A percentile compares a stretch with the other conserved stretches of the same genome.
Conservation (phyloP, 305 asterid species). For the Solanum hybrid region DNA sequence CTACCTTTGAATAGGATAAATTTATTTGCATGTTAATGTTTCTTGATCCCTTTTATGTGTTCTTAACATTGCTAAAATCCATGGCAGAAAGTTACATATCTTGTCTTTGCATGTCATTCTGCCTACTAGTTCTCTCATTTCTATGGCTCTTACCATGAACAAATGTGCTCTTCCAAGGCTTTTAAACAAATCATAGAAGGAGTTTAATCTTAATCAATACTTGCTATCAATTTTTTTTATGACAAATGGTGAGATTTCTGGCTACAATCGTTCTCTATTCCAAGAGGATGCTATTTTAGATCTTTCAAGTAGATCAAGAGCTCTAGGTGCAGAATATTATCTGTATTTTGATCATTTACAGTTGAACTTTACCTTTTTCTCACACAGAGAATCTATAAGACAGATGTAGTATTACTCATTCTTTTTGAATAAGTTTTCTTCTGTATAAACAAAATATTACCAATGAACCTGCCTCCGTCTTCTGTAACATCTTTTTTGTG, state of each 20-base stretch:
- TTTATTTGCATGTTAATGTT: not conserved
- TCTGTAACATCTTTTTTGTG: not conserved
- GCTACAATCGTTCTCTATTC: not conserved
- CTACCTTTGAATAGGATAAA: not conserved
- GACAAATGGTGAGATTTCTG: not conserved
- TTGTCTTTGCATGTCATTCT: not conserved
- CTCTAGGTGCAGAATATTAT: not conserved
- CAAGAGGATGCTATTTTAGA: not conserved
- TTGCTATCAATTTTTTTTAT: not conserved
- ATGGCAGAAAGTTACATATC: not conserved
- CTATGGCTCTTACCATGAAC: not conserved
- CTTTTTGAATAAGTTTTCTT: not conserved
- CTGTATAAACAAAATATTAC: not conserved
- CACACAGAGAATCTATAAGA: not conserved
- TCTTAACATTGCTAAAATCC: not conserved
- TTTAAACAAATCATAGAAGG: not conserved
- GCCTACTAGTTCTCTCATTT: not conserved
- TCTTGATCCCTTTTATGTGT: not conserved
- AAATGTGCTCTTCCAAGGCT: not conserved
- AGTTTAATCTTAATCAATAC: not conserved
- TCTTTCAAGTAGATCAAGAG: not conserved
- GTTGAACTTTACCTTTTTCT: not conserved
- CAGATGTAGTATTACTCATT: not conserved
- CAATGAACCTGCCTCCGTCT: not conserved
- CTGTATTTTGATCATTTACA: not conserved